A percentile compares a stretch with the other conserved stretches of the same genome.
Evolutionary conservation across 345 rosid genomes (phyloP).

Genomic region (Clausena lansium): DNA sequence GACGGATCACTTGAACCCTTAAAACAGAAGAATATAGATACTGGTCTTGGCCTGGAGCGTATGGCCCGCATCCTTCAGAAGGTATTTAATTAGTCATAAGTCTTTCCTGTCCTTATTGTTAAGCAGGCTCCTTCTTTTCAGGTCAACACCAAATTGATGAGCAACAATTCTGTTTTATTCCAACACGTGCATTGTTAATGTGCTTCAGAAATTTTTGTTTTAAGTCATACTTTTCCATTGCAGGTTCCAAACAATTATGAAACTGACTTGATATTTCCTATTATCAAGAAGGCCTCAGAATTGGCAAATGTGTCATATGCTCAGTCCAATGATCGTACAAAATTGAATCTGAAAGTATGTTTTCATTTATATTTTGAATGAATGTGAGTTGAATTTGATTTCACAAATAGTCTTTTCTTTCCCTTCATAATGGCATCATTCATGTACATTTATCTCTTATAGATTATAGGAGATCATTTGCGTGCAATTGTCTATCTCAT

Average conservation of each 20-base stretch:
- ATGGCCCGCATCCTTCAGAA: conserved; percentile 88
- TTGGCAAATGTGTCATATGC: conserved; percentile 67
- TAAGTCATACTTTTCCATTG: conserved; percentile 17
- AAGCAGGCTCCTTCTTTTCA: not conserved
- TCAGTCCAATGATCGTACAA: conserved; percentile 48
- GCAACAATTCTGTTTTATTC: not conserved
- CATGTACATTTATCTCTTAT: conserved; percentile 17
- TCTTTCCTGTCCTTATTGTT: not conserved
- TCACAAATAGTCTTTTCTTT: not conserved
- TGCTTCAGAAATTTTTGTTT: conserved; percentile 13
- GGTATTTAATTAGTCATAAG: conserved; percentile 26
- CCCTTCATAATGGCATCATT: not conserved
- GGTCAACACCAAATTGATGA: conserved; percentile 17
- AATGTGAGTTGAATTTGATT: not conserved
- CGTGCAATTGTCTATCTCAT: conserved; percentile 86
- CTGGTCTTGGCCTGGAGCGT: conserved; percentile 95
- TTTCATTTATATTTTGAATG: conserved; percentile 3
- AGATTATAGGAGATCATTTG: conserved; percentile 90
- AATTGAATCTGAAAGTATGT: conserved; percentile 63
- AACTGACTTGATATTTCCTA: conserved; percentile 94
- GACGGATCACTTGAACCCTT: conserved; percentile 81
- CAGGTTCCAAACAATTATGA: conserved; percentile 96
- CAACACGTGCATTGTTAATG: not conserved
- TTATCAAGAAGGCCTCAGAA: conserved; percentile 65
- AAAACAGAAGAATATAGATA: conserved; percentile 90